phyloP scores from a whole-genome alignment of 1,284 basidiomycete genomes.

The Trametes sp. region DNA sequence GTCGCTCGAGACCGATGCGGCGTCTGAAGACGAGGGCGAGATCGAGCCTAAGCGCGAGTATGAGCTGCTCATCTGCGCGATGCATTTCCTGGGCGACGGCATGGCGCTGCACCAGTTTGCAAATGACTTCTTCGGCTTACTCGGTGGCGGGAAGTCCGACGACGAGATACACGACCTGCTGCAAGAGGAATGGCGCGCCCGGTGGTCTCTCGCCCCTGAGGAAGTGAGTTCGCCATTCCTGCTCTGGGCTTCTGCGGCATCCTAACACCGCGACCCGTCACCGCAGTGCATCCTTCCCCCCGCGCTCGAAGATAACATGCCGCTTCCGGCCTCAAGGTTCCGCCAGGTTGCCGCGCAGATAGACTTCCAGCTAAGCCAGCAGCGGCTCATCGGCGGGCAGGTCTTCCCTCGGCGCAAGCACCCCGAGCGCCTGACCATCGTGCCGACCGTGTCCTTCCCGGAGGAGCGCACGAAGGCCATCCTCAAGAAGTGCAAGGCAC shows the following conservation, averaged over 20 bases:
- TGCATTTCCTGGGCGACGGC: slow-evolving; percentile 81
- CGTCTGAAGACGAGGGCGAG: slow-evolving; percentile 7
- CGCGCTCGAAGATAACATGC: slow-evolving; percentile 62
- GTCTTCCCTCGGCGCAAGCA: slow-evolving; percentile 60
- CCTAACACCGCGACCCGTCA: slow-evolving; percentile 16
- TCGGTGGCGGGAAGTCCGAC: slow-evolving; percentile 53
- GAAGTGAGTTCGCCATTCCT: slow-evolving; percentile 32
- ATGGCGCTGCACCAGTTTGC: slow-evolving; percentile 81
- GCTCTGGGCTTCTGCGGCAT: slow-evolving; percentile 4
- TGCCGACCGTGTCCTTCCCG: slow-evolving; percentile 68
- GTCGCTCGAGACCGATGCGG: slow-evolving; percentile 4
- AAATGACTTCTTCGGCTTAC: slow-evolving; percentile 73
- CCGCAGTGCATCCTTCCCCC: slow-evolving; percentile 52
- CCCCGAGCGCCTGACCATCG: slow-evolving; percentile 63
- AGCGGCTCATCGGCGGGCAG: slow-evolving; percentile 64
- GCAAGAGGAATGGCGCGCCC: slow-evolving; percentile 54
- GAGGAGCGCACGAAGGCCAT: slow-evolving; percentile 61
- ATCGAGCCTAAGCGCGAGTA: slow-evolving; percentile 42
- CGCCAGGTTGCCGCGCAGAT: slow-evolving; percentile 55
- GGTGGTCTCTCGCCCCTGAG: slow-evolving; percentile 43
- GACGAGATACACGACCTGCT: slow-evolving; percentile 53
- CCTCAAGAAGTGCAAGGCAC: slow-evolving; percentile 69
- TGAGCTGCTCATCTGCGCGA: slow-evolving; percentile 70
- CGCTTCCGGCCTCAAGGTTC: slow-evolving; percentile 48
- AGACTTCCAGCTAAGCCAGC: slow-evolving; percentile 62